Base-by-base conservation (phyloP, 768 basidiomycete genomes). In the Suillus tomentosus region DNA sequence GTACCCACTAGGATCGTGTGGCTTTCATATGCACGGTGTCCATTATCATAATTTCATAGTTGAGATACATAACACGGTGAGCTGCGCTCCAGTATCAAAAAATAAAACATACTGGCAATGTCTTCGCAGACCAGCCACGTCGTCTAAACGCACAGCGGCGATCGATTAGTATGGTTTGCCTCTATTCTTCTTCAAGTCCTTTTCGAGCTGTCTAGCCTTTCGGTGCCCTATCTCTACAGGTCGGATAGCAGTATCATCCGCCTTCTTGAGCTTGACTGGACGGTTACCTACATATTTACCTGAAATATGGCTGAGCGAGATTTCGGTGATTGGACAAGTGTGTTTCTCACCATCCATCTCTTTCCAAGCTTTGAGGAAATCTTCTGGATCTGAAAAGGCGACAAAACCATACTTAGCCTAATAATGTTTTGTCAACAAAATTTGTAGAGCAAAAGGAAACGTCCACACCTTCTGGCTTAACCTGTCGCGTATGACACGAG, bases 241-340 rank as follows among this genome's bases (percentile, higher is more conserved):
- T 61, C 92, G 85, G 63, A 98, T 92, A 59, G 90, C 86, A 55
- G 88, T 87, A 68, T 85, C 85, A 73, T 95, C 93, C 42, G 97
- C 96, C 76, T 97, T 99, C 80, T 92, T 95, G 66, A 99, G 84
- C 73, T 93, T 93, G 69, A 99, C 87, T n/a, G 97, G 97, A 60
- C 97, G 86, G 72, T 96, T 96, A 50, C 97, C 97, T 59, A 99
- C 96, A 77, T 99, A 99, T 82, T 99, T 99, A 67, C 96, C 96
- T 47, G 39, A 57, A 70, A 43, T 69, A 17, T 59, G 60, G 45
- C 36, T 40, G 60, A 57, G 17, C 10, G 40, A 47, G 14, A 36
- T 27, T 34, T 3, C 14, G 5, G 53, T 11, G 62, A 37, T 37
- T 40, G 42, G 19, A 14, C 57, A 36, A 60, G 1, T 39, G 59